These are phyloP conservation scores for Clonostachys chloroleuca DNA, from an alignment of 2,329 filamentous ascomycete genomes.

Conservation along the genomic window DNA sequence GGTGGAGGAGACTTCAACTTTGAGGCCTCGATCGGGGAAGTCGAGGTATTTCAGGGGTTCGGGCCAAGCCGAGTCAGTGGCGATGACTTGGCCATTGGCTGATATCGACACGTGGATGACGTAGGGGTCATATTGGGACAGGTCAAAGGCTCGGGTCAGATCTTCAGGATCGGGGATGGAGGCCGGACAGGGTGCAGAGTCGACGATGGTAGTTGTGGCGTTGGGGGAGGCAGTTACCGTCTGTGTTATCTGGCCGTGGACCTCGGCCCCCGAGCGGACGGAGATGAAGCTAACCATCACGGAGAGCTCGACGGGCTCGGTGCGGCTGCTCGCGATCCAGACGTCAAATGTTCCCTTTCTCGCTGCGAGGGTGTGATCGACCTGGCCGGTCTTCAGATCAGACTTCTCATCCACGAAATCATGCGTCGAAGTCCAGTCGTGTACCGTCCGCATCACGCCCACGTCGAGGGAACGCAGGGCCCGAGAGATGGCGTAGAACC, in stretches of 20 bases:
- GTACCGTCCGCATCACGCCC: constrained; percentile 41
- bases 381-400: constrained; percentile 24
- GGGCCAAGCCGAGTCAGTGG: constrained; percentile 52
- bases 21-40: constrained; percentile 32
- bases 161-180: constrained; percentile 4
- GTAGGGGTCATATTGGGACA: constrained; percentile 33
- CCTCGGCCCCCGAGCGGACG: constrained; percentile 28
- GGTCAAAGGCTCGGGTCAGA: constrained; percentile 16
- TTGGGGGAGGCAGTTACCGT: constrained; percentile 23
- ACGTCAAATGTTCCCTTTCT: constrained; percentile 29
- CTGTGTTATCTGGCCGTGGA: constrained; percentile 14
- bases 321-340: constrained; percentile 32
- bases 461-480: constrained; percentile 57
- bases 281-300: constrained; percentile 33
- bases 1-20: constrained; percentile 21
- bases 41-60: constrained; percentile 58
- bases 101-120: constrained; percentile 40
- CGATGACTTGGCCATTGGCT: constrained; percentile 26
- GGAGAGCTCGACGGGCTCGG: constrained; percentile 15
- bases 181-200: constrained; percentile 7
- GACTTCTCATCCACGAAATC: constrained; percentile 9
- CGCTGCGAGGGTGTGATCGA: constrained; percentile 29
- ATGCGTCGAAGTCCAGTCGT: constrained; percentile 31
- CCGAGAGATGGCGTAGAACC: constrained; percentile 43
- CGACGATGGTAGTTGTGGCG: constrained; percentile 28